phyloP scores from a whole-genome alignment of 1,284 basidiomycete species.

The Schizopora paradoxa region DNA sequence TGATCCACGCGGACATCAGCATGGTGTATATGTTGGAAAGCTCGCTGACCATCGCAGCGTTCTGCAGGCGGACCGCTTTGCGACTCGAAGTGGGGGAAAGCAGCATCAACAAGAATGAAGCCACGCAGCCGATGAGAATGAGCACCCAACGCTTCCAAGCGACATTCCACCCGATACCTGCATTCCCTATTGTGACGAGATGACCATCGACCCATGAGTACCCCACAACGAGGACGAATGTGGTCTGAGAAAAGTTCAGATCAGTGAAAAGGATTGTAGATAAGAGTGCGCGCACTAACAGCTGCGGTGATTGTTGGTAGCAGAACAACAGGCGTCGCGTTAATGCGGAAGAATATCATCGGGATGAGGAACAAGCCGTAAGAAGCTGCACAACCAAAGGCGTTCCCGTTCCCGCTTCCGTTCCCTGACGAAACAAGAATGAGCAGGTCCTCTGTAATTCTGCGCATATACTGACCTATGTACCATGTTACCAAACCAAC shows the following conservation, averaged over 20 bases:
- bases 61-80: constrained; percentile 41
- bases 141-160: constrained; percentile 48
- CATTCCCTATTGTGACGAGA: constrained; percentile 37
- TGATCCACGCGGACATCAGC: constrained; percentile 43
- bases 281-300: constrained; percentile 25
- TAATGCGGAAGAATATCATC: constrained; percentile 48
- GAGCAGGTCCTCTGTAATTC: constrained; percentile 3
- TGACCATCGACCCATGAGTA: constrained; percentile 63
- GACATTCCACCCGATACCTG: constrained; percentile 48
- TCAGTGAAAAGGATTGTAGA: neutral
- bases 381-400: constrained; percentile 52
- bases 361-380: constrained; percentile 48
- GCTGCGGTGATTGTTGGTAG: constrained; percentile 34
- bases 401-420: constrained; percentile 46
- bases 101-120: constrained; percentile 45
- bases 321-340: constrained; percentile 39
- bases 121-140: constrained; percentile 43
- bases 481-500: constrained; percentile 57
- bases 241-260: constrained; percentile 29
- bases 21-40: constrained; percentile 38
- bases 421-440: constrained; percentile 36
- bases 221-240: constrained; percentile 44
- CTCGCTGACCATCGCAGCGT: constrained; percentile 36
- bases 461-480: constrained; percentile 32
- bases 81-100: constrained; percentile 47